These are phyloP conservation scores for Amaranthus cruentus DNA, from an alignment of 148 eudicot genomes.

Conservation along the genomic window DNA sequence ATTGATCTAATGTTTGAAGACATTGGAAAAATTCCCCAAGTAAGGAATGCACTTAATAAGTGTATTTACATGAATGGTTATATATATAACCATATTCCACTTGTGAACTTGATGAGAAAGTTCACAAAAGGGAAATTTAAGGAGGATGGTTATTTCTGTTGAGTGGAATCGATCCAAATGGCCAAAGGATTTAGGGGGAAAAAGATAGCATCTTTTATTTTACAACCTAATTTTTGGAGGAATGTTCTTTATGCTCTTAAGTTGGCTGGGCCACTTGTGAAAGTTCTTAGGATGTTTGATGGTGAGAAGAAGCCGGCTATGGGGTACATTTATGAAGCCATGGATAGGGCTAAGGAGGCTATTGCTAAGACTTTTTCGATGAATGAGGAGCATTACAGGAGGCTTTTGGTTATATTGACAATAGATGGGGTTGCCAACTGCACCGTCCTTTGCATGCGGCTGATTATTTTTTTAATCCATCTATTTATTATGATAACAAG, in stretches of 20 bases:
- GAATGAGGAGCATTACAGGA: neutral
- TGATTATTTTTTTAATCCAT: neutral
- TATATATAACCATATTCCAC: neutral
- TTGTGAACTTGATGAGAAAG: conserved; percentile 16
- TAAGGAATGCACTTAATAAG: neutral
- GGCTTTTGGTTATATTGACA: conserved; percentile 9
- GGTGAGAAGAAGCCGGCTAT: conserved; percentile 14
- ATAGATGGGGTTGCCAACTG: conserved; percentile 1
- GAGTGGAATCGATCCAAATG: neutral
- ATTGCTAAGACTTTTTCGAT: conserved; percentile 3
- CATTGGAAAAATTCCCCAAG: neutral
- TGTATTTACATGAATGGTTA: neutral
- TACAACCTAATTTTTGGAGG: neutral
- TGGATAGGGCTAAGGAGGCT: conserved; percentile 17
- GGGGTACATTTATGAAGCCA: conserved; percentile 16
- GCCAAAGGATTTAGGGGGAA: neutral
- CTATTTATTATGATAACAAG: neutral
- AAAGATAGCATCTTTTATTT: neutral
- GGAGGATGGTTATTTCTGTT: conserved; percentile 11
- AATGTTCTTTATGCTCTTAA: conserved; percentile 1
- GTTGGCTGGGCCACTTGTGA: conserved; percentile 6
- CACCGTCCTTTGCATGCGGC: conserved; percentile 9
- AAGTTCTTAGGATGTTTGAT: conserved; percentile 14
- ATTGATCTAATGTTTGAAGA: conserved; percentile 3
- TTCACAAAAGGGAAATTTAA: conserved; percentile 1